Percentiles rank a stretch among this genome's conserved stretches.
phyloP scores from a whole-genome alignment of 345 rosid genomes.

The Barbarea vulgaris region DNA sequence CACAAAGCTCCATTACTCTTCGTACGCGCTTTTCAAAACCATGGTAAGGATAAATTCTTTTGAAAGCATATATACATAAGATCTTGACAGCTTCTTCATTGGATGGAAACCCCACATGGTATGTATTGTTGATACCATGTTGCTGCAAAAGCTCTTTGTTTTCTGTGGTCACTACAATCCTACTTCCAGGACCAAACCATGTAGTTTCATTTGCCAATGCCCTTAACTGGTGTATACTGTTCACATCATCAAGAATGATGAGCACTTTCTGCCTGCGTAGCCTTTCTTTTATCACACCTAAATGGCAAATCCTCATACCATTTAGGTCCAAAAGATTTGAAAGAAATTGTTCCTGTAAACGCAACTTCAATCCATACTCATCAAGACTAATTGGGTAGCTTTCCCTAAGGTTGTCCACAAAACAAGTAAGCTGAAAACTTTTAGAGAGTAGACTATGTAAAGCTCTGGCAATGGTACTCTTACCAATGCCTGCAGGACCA shows the following conservation, averaged over 20 bases:
- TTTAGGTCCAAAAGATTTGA: too few relatives aligned
- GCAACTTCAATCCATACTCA: too few relatives aligned
- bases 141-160: neutral
- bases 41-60: neutral
- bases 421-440: too few relatives aligned
- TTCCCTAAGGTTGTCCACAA: too few relatives aligned
- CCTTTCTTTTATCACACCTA: neutral
- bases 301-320: too few relatives aligned
- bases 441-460: too few relatives aligned
- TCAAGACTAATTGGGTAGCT: too few relatives aligned
- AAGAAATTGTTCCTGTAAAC: too few relatives aligned
- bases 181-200: conserved; percentile 13
- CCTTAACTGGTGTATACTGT: neutral
- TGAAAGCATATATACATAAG: conserved; percentile 14
- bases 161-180: conserved; percentile 3
- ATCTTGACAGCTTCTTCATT: neutral
- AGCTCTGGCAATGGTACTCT: too few relatives aligned
- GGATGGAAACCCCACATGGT: conserved; percentile 13
- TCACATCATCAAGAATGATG: conserved; percentile 22
- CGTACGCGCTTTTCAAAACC: neutral
- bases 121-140: neutral
- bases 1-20: neutral
- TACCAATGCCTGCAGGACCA: too few relatives aligned
- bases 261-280: neutral
- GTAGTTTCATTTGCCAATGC: neutral